Conservation (phyloP, 768 basidiomycete genomes). For the Leccinum subtestaceum region DNA sequence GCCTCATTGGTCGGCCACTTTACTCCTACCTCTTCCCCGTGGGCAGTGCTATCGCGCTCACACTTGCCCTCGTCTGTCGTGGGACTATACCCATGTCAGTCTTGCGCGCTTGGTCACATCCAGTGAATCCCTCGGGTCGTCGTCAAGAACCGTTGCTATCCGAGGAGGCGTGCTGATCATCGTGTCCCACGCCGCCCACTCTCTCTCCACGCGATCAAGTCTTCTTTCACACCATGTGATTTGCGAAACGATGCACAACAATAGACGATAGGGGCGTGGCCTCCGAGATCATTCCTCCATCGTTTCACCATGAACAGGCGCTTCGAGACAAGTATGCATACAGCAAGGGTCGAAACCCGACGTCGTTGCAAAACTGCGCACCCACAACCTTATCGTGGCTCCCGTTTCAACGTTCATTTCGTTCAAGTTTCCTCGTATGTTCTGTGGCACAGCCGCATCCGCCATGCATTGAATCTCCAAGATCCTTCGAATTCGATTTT, state of each 20-base stretch:
- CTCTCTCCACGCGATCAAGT: background rate
- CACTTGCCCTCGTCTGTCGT: background rate
- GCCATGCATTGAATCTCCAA: background rate
- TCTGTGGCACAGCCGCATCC: background rate
- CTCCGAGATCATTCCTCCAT: background rate
- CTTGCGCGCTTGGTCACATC: no score
- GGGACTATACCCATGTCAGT: background rate
- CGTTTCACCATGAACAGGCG: background rate
- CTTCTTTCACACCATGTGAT: constrained; percentile 1
- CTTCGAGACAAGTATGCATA: background rate
- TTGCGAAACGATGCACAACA: background rate
- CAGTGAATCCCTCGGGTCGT: background rate
- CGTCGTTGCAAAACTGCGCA: background rate
- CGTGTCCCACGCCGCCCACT: background rate
- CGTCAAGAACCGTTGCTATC: background rate
- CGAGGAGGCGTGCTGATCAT: background rate
- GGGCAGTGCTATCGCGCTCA: background rate
- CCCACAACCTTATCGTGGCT: background rate
- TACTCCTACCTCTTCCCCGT: background rate
- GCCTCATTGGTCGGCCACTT: background rate
- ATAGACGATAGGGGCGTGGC: background rate
- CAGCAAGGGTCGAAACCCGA: background rate
- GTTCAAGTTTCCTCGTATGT: background rate
- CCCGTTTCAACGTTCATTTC: background rate
- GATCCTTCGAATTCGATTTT: background rate